A percentile compares a stretch with the other conserved stretches of the same genome.
These are phyloP conservation scores for Colletotrichum sp. DNA, from an alignment of 2,329 filamentous ascomycete species.

Conservation along the genomic window DNA sequence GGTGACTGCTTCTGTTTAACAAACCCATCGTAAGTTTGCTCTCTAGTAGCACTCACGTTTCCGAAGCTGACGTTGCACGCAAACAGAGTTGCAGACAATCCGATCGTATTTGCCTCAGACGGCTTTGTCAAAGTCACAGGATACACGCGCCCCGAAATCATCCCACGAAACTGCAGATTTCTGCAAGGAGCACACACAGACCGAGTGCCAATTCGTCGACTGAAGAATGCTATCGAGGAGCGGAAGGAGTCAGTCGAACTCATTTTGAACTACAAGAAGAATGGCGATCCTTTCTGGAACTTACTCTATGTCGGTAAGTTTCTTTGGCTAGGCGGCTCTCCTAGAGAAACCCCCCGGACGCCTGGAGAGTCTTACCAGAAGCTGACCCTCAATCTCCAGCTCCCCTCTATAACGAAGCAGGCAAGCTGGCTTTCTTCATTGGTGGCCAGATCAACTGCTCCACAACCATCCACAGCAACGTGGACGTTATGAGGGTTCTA, in stretches of 20 bases:
- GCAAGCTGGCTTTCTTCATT: conserved; percentile 51
- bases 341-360: no score
- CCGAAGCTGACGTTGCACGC: not conserved
- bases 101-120: conserved; percentile 54
- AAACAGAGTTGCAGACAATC: conserved; percentile 44
- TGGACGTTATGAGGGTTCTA: conserved; percentile 52
- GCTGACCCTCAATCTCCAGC: conserved; percentile 23
- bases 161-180: conserved; percentile 56
- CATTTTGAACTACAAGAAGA: conserved; percentile 55
- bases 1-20: conserved; percentile 65
- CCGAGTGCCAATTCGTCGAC: conserved; percentile 39
- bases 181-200: conserved; percentile 55
- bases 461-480: conserved; percentile 50
- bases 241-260: conserved; percentile 53
- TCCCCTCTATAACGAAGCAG: conserved; percentile 47
- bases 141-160: conserved; percentile 50
- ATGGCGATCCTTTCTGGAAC: conserved; percentile 62
- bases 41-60: accelerated
- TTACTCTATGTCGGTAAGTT: conserved; percentile 55
- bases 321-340: no score
- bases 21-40: conserved; percentile 39
- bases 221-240: conserved; percentile 45
- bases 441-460: conserved; percentile 60
- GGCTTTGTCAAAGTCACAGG: conserved; percentile 57
- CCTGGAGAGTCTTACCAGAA: not conserved